phyloP scores from a whole-genome alignment of 805 yeast genomes.

The Saccharomyces eubayanus region DNA sequence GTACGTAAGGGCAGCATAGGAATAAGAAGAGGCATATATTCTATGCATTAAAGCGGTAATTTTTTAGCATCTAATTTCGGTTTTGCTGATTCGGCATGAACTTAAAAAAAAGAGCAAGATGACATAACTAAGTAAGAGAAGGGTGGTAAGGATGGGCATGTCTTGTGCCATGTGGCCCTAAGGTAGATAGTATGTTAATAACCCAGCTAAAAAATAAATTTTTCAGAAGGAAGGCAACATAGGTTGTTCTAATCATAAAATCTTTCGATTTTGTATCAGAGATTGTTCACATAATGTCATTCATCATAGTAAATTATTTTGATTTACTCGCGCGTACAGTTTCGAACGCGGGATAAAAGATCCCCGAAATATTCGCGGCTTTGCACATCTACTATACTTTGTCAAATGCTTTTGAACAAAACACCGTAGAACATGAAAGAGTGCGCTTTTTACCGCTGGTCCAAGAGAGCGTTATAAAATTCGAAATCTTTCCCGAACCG shows the following conservation, averaged over 20 bases:
- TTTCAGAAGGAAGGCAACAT: conserved; percentile 37
- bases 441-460: conserved; percentile 4
- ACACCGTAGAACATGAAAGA: neutral
- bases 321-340: neutral
- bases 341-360: neutral
- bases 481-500: neutral
- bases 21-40: neutral
- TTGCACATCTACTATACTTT: neutral
- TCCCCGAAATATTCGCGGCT: neutral
- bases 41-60: neutral
- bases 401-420: neutral
- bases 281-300: conserved; percentile 35
- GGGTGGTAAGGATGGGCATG: neutral
- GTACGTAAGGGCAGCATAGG: neutral
- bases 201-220: conserved; percentile 2
- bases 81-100: neutral
- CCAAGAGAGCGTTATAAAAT: conserved; percentile 5
- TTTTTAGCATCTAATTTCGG: neutral
- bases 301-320: conserved; percentile 25
- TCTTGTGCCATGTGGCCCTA: neutral
- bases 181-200: neutral
- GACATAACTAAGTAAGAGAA: neutral
- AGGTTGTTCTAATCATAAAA: conserved; percentile 30
- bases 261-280: conserved; percentile 27
- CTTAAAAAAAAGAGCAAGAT: neutral